Evolutionary conservation across 1,284 basidiomycete genomes (phyloP), one percentile per base, ranked within the genome.

Genomic region (Irpex sp.): DNA sequence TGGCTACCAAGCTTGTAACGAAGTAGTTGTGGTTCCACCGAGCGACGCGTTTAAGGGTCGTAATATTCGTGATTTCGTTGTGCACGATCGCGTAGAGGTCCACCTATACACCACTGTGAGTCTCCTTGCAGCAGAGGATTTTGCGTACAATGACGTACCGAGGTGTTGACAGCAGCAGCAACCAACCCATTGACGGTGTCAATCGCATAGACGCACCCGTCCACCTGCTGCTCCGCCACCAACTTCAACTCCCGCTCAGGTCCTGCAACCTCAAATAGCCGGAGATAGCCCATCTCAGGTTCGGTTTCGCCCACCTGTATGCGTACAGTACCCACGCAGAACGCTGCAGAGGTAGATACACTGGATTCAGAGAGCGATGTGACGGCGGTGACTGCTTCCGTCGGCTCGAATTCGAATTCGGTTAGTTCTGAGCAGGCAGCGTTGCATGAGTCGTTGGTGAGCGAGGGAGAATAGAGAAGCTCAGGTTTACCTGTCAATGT

Each of bases 11-110:
- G 64, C 78, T 88, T n/a, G 81, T 84, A 9, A 94, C 84, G 59
- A 92, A 69, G 72, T 94, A 94, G 61, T 89, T 92, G 67, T 91
- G 90, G 64, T 90, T 85, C 85, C 91, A 94, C 42, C 82, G 77
- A 0, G 82, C 75, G 8, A 84, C 67, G 55, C 80, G 76, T 45
- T 75, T 68, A 18, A 92, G 70, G 58, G 18, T 66, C 53, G 66
- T 66, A 45, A 61, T 66, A 56, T 63, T n/a, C n/a, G 39, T 14
- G 14, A 14, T 68, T 52, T 74, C 72, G 9, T 63, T 55, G 9
- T 58, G 58, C 8, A 54, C 14, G 3, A 58, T 21, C 5, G 28
- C 53, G 36, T 62, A 59, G 10, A 66, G 56, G 37, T 59, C 54
- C 10, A 64, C 81, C 83, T 58, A 21, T 4, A 9, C 56, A 12